These are phyloP conservation scores for Linnemannia hyalina DNA, from an alignment of 192 early-diverging fungal species.

Conservation along the genomic window DNA sequence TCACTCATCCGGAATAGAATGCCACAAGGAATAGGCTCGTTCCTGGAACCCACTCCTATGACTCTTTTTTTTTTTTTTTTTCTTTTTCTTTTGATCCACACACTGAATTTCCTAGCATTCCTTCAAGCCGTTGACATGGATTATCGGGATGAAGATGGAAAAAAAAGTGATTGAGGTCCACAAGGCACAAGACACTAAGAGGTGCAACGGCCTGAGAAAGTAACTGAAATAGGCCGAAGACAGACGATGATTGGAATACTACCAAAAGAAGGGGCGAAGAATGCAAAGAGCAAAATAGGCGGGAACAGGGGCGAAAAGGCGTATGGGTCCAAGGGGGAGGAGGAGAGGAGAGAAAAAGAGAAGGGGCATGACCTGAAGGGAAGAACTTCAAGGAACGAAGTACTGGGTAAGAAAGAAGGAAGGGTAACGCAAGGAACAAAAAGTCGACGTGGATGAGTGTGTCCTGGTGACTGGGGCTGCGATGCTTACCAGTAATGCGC, in stretches of 20 bases:
- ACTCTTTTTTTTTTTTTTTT: background rate
- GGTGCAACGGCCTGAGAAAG: background rate
- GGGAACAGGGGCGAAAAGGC: background rate
- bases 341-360: background rate
- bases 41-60: background rate
- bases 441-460: background rate
- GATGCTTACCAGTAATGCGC: conserved; percentile 7
- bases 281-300: background rate
- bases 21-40: background rate
- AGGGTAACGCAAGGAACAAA: background rate
- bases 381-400: background rate
- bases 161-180: background rate
- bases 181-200: background rate
- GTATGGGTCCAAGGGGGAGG: background rate
- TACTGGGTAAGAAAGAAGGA: background rate
- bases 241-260: background rate
- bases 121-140: background rate
- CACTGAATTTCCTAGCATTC: background rate
- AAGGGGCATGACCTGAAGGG: background rate
- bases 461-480: background rate
- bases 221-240: background rate
- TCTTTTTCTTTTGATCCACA: conserved; percentile 1
- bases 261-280: background rate
- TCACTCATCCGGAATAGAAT: background rate
- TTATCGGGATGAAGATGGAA: background rate